Evolutionary conservation across 768 basidiomycete genomes (phyloP).

Genomic region (Panus rudis): DNA sequence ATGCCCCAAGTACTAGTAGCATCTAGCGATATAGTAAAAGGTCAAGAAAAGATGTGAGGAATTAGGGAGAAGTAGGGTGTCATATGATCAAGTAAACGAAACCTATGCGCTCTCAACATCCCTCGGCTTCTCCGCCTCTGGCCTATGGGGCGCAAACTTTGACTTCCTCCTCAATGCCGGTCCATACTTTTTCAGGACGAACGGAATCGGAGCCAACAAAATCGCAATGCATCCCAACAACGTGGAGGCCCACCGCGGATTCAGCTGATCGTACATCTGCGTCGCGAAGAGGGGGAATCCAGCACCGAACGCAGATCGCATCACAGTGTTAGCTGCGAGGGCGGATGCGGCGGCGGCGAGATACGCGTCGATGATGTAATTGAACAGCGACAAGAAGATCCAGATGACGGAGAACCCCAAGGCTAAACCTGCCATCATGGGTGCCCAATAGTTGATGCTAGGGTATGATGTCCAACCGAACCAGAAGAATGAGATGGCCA

Average conservation of each 20-base stretch:
- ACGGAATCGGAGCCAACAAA: slow-evolving; percentile 37
- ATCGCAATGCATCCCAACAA: slow-evolving; percentile 47
- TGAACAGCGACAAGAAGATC: slow-evolving; percentile 48
- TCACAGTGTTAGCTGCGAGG: slow-evolving; percentile 44
- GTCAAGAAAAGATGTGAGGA: no score
- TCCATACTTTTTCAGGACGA: slow-evolving; percentile 17
- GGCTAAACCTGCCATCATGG: slow-evolving; percentile 40
- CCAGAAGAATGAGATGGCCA: slow-evolving; percentile 56
- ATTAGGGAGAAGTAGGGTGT: no score
- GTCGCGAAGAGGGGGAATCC: slow-evolving; percentile 41
- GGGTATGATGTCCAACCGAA: slow-evolving; percentile 61
- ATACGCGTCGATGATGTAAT: slow-evolving; percentile 60
- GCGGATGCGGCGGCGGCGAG: slow-evolving; percentile 49
- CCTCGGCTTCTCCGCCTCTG: no score
- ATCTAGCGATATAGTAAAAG: no score
- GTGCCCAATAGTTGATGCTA: slow-evolving; percentile 44
- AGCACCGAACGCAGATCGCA: slow-evolving; percentile 44
- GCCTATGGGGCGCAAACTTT: background rate
- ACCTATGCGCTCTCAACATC: no score
- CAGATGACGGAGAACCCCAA: slow-evolving; percentile 49
- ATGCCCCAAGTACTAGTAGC: no score
- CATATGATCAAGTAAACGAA: no score
- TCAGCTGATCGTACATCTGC: slow-evolving; percentile 46
- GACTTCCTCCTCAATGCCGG: background rate
- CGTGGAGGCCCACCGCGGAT: slow-evolving; percentile 53